Evolutionary conservation across 2,329 filamentous ascomycete species (phyloP).

Genomic region (Beauveria sp.): DNA sequence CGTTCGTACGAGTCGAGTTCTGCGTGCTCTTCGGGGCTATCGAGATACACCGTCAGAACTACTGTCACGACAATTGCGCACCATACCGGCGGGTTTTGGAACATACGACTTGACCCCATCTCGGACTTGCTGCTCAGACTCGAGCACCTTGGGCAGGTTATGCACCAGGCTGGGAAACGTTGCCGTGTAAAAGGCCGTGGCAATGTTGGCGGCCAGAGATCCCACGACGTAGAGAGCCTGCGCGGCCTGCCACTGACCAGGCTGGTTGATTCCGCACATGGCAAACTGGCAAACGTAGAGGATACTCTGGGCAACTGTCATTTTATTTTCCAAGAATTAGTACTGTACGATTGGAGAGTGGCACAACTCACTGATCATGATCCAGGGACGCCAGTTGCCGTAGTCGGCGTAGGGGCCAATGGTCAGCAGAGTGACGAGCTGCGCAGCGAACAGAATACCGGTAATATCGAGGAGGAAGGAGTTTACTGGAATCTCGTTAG

Average conservation of each 20-base stretch:
- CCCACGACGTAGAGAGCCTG: constrained; percentile 16
- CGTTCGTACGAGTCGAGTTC: constrained; percentile 17
- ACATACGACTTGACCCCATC: constrained; percentile 12
- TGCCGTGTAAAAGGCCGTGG: constrained; percentile 16
- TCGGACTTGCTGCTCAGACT: constrained; percentile 15
- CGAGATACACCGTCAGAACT: neutral
- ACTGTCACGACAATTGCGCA: neutral
- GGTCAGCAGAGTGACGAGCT: constrained; percentile 16
- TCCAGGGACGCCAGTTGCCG: constrained; percentile 18
- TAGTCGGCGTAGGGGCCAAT: constrained; percentile 19
- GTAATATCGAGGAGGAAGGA: constrained; percentile 17
- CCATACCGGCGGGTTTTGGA: rapidly evolving
- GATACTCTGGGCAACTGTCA: constrained; percentile 9
- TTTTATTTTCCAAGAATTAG: neutral
- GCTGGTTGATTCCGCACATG: constrained; percentile 15
- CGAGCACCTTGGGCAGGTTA: constrained; percentile 15
- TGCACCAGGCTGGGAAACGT: constrained; percentile 16
- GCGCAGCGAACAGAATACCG: constrained; percentile 17
- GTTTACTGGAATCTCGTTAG: constrained; percentile 5
- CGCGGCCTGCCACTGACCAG: constrained; percentile 15
- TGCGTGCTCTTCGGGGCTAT: constrained; percentile 13
- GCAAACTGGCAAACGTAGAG: constrained; percentile 16
- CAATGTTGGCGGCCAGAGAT: constrained; percentile 17
- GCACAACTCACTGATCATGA: constrained; percentile 15
- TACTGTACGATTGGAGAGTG: neutral